A percentile compares a stretch with the other conserved stretches of the same genome.
Evolutionary conservation across 805 yeast species (phyloP).

Genomic region (Candida orba): DNA sequence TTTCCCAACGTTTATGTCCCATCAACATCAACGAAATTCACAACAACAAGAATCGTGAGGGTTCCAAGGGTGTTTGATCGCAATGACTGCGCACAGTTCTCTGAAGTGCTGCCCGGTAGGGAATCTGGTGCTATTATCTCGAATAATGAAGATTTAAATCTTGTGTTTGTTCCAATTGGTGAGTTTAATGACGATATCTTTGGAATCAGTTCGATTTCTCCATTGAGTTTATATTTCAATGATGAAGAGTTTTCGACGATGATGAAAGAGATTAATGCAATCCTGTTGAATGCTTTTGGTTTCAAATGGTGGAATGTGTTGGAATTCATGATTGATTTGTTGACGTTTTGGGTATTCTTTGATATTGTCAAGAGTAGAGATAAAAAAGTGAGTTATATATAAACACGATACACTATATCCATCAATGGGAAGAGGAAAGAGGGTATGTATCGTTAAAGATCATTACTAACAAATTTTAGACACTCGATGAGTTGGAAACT

Average conservation of each 20-base stretch:
- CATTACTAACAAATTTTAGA: neutral
- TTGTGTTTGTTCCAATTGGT: slow-evolving; percentile 27
- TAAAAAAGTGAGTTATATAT: slow-evolving; percentile 8
- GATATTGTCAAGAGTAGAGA: slow-evolving; percentile 28
- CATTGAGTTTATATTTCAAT: slow-evolving; percentile 33
- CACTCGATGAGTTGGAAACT: slow-evolving; percentile 35
- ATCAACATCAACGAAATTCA: slow-evolving; percentile 23
- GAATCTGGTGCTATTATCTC: slow-evolving; percentile 53
- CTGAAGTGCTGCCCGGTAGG: slow-evolving; percentile 45
- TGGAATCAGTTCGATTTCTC: slow-evolving; percentile 49
- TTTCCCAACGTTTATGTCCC: slow-evolving; percentile 53
- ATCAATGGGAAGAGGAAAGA: too few relatives aligned
- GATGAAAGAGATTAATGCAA: slow-evolving; percentile 37
- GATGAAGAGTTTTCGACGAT: slow-evolving; percentile 35
- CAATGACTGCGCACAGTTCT: slow-evolving; percentile 46
- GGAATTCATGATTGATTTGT: slow-evolving; percentile 29
- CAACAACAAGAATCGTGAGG: slow-evolving; percentile 51
- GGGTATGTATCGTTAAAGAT: too few relatives aligned
- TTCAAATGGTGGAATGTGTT: slow-evolving; percentile 32
- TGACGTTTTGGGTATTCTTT: slow-evolving; percentile 36
- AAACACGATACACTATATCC: neutral
- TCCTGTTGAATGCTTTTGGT: slow-evolving; percentile 33
- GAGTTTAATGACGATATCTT: slow-evolving; percentile 34
- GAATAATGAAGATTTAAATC: slow-evolving; percentile 7
- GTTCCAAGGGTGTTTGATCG: slow-evolving; percentile 46